These are phyloP conservation scores for Artemisia tridentata DNA, from an alignment of 129 eudicot species.

Conservation along the genomic window DNA sequence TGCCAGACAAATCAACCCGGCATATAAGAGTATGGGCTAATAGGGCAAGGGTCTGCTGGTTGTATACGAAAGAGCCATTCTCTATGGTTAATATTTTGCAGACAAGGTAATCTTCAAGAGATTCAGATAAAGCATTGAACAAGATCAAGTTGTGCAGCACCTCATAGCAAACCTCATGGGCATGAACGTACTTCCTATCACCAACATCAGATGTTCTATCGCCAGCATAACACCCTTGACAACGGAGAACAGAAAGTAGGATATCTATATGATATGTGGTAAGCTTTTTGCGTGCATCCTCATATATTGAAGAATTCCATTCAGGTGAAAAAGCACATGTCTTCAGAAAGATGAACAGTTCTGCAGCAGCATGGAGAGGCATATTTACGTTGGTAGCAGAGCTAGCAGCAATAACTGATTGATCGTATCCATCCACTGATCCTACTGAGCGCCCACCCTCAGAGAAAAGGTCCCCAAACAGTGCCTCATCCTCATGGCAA, in stretches of 20 bases:
- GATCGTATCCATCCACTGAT: constrained; percentile 84
- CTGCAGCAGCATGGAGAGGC: constrained; percentile 80
- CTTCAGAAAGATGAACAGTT: constrained; percentile 64
- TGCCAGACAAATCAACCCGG: constrained; percentile 59
- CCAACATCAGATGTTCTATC: constrained; percentile 51
- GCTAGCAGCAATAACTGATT: constrained; percentile 46
- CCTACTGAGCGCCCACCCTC: constrained; percentile 94
- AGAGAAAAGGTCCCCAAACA: constrained; percentile 92
- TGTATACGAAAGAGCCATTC: constrained; percentile 69
- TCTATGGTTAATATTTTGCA: constrained; percentile 57
- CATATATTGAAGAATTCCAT: constrained; percentile 58
- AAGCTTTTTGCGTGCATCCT: constrained; percentile 70
- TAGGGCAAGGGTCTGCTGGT: constrained; percentile 75
- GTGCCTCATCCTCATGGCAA: constrained; percentile 95
- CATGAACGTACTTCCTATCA: constrained; percentile 51
- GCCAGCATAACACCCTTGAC: constrained; percentile 58
- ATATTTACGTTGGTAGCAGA: constrained; percentile 55
- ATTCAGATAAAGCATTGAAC: constrained; percentile 48
- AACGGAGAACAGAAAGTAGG: constrained; percentile 60
- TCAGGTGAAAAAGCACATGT: constrained; percentile 61
- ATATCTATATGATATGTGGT: constrained; percentile 59
- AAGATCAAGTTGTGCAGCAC: constrained; percentile 64
- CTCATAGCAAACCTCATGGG: constrained; percentile 73
- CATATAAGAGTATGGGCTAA: constrained; percentile 64
- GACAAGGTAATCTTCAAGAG: constrained; percentile 71